Base-by-base conservation (phyloP, 306 rosid genomes). In the Crataegus laevigata region DNA sequence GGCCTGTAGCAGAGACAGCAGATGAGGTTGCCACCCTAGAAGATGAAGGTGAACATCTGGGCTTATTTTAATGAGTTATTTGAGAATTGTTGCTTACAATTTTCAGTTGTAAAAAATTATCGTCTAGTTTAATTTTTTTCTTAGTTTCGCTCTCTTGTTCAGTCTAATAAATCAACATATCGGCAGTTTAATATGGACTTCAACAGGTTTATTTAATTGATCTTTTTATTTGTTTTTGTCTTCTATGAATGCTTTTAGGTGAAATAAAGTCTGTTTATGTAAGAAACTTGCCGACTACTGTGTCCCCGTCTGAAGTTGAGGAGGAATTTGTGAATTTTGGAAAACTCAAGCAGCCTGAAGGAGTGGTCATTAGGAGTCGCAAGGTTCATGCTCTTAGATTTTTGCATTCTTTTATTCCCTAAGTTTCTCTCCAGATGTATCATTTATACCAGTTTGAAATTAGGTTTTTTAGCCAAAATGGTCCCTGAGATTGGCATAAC, bases 181-280 rank as follows among this genome's bases (percentile, higher is more conserved):
- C 25, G 10, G 71, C 24, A 19, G 61, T 34, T 60, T 26, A 29
- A 13, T 19, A 70, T 42, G 13, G 25, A 34, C 26, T 42, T 12
- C 26, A 11, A 55, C 24, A 14, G 13, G 47, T 24, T 17, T 14
- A 34, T 58, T 21, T 8, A 25, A 13, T 21, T 36, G 8, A 67
- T 34, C 2, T 38, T 14, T 14, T 59, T 19, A 7, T 40, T 36
- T 63, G 54, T n/a, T 62, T 70, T 13, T 15, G 11, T 24, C 5
- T 59, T 63, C 34, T 25, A 11, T 75, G n/a, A 11, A 54, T 55
- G 4, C 42, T 17, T 74, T 18, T 26, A 94, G 99, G 86, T 54
- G 97, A 89, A 86, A 88, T 91, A 64, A 92, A 87, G 85, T 94
- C 99, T 60, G 96, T 94, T 68, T 94, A 92, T 76, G 99, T 94